These are phyloP conservation scores for Pythium grandisporangium DNA, from an alignment of 352 stramenopile genomes.

Conservation along the genomic window DNA sequence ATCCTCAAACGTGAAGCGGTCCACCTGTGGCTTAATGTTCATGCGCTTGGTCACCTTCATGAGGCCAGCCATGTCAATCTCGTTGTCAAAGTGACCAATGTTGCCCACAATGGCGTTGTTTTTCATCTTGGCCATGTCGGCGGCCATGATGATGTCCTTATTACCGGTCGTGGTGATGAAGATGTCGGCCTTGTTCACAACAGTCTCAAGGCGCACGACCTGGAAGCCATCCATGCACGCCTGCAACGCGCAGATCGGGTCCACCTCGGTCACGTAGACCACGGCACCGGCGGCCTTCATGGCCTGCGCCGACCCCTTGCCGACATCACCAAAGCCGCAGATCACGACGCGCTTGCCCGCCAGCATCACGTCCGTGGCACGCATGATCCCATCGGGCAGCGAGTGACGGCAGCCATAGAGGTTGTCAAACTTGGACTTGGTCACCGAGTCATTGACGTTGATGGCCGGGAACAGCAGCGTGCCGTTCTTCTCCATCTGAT, in stretches of 20 bases:
- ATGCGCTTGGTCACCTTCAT: slow-evolving; percentile 80
- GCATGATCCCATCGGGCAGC: slow-evolving; percentile 97
- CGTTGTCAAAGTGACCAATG: slow-evolving; percentile 99
- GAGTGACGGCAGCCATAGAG: slow-evolving; percentile 99
- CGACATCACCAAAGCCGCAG: slow-evolving; percentile 97
- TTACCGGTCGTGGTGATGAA: slow-evolving; percentile 99
- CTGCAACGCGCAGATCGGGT: slow-evolving; percentile 98
- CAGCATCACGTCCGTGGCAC: slow-evolving; percentile 98
- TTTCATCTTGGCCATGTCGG: slow-evolving; percentile 98
- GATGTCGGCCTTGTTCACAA: slow-evolving; percentile 91
- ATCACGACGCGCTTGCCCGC: slow-evolving; percentile 97
- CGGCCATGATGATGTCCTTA: slow-evolving; percentile 98
- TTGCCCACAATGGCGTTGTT: slow-evolving; percentile 99
- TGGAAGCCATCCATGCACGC: slow-evolving; percentile 98
- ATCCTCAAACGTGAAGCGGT: slow-evolving; percentile 95
- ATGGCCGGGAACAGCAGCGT: slow-evolving; percentile 96
- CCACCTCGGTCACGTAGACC: slow-evolving; percentile 97
- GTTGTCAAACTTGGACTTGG: slow-evolving; percentile 99
- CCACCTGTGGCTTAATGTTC: slow-evolving; percentile 99
- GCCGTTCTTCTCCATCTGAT: slow-evolving; percentile 97
- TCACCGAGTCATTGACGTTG: slow-evolving; percentile 99
- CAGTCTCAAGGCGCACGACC: slow-evolving; percentile 90
- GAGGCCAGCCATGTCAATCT: slow-evolving; percentile 98
- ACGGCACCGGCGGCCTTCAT: slow-evolving; percentile 96
- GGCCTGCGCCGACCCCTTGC: slow-evolving; percentile 96